Conservation (phyloP, 2,329 filamentous ascomycete genomes). For the Neopestalotiopsis clavispora region DNA sequence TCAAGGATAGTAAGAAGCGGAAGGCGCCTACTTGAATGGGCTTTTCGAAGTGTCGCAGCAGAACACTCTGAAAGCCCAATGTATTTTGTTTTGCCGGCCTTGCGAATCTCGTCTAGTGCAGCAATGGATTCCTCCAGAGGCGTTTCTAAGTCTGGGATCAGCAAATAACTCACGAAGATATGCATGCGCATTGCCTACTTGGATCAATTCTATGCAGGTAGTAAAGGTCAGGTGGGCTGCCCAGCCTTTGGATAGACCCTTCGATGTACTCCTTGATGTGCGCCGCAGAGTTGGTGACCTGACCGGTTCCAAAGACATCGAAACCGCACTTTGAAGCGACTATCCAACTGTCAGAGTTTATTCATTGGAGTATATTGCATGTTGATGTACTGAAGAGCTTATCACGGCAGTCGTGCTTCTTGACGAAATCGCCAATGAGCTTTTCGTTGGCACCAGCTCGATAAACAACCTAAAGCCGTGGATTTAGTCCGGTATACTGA, state of each 20-base stretch:
- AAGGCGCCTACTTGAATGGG: slow-evolving; percentile 42
- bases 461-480: slow-evolving; percentile 44
- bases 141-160: slow-evolving; percentile 34
- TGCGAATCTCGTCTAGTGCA: slow-evolving; percentile 45
- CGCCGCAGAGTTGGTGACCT: slow-evolving; percentile 47
- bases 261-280: slow-evolving; percentile 48
- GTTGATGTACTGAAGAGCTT: slow-evolving; percentile 48
- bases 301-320: slow-evolving; percentile 30
- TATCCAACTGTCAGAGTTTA: slow-evolving; percentile 22
- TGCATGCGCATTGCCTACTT: slow-evolving; percentile 33
- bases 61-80: slow-evolving; percentile 56
- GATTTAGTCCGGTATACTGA: background rate
- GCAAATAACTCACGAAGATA: background rate
- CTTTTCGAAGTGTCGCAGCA: slow-evolving; percentile 53
- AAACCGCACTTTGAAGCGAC: slow-evolving; percentile 56
- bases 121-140: slow-evolving; percentile 52
- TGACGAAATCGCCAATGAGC: slow-evolving; percentile 53
- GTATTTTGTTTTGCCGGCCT: slow-evolving; percentile 57
- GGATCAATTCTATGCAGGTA: slow-evolving; percentile 50
- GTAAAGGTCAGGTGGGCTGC: slow-evolving; percentile 51
- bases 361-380: background rate
- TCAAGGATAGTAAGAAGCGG: too few species aligned
- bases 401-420: slow-evolving; percentile 53
- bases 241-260: slow-evolving; percentile 36
- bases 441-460: slow-evolving; percentile 53